Evolutionary conservation across 208 protist genomes (phyloP).

Genomic region (Crithidia mellificae): DNA sequence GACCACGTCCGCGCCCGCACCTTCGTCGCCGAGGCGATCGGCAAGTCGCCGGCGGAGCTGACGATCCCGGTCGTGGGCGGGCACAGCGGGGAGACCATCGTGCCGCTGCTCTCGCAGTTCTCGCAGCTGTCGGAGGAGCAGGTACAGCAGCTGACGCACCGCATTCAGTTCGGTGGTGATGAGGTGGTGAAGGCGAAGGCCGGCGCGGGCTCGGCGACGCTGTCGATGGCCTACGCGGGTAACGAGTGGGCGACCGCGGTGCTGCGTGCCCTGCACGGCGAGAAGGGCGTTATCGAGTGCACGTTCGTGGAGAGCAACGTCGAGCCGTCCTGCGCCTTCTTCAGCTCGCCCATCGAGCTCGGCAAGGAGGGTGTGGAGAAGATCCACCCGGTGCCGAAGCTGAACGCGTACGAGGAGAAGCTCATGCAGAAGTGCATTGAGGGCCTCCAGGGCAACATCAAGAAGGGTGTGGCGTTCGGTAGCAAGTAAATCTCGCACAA

Average conservation of each 20-base stretch:
- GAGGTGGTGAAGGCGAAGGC: conserved; percentile 91
- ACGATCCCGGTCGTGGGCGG: conserved; percentile 92
- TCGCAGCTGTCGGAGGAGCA: conserved; percentile 63
- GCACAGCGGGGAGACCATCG: conserved; percentile 94
- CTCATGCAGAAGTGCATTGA: conserved; percentile 75
- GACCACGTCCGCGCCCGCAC: conserved; percentile 85
- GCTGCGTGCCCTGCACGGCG: conserved; percentile 61
- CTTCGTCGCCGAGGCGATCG: conserved; percentile 72
- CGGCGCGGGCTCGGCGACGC: conserved; percentile 87
- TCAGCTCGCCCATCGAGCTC: conserved; percentile 76
- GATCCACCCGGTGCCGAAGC: conserved; percentile 57
- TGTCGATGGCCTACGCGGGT: conserved; percentile 58
- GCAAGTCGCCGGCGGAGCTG: conserved; percentile 53
- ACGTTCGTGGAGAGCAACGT: conserved; percentile 72
- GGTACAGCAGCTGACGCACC: conserved; percentile 77
- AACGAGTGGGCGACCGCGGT: conserved; percentile 84
- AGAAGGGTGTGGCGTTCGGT: conserved; percentile 73
- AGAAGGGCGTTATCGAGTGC: conserved; percentile 65
- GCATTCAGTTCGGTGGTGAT: conserved; percentile 85
- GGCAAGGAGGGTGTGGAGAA: conserved; percentile 75
- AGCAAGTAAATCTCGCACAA: conserved; percentile 14
- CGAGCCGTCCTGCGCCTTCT: conserved; percentile 57
- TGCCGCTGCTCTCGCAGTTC: conserved; percentile 89
- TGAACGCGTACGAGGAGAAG: conserved; percentile 63
- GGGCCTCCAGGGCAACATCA: conserved; percentile 86